Conservation (phyloP, 192 early-diverging fungal genomes). For the Rhizoclosmatium sp. region DNA sequence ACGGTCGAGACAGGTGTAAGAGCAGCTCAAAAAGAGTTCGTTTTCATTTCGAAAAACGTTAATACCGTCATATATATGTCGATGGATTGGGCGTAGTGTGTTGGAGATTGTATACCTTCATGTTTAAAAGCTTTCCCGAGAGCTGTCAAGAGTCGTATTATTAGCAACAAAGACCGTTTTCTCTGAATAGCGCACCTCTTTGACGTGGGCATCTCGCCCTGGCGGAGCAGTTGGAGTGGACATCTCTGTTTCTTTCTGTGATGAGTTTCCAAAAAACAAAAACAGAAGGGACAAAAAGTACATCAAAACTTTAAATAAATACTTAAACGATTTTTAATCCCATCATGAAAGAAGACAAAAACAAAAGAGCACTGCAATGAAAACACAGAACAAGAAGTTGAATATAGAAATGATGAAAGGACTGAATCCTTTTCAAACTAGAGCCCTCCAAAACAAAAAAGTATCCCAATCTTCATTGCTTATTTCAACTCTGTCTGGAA, state of each 20-base stretch:
- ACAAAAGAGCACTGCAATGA: neutral
- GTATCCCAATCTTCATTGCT: neutral
- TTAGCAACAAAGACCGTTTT: neutral
- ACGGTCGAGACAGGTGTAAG: neutral
- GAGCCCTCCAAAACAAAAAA: neutral
- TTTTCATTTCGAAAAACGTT: neutral
- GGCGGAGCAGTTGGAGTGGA: neutral
- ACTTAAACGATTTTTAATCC: neutral
- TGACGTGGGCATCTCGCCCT: slow-evolving; percentile 14
- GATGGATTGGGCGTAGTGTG: neutral
- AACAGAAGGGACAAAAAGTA: too few species aligned
- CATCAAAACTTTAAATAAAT: neutral
- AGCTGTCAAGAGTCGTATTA: neutral
- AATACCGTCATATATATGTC: too few species aligned
- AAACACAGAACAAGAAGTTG: neutral
- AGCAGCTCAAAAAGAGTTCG: neutral
- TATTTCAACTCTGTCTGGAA: slow-evolving; percentile 71
- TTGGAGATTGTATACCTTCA: slow-evolving; percentile 6
- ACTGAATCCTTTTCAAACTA: neutral
- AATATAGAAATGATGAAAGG: neutral
- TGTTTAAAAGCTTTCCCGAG: slow-evolving; percentile 7
- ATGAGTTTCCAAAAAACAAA: neutral
- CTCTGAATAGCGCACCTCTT: neutral
- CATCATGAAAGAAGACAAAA: neutral
- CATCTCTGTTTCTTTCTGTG: slow-evolving; percentile 12